A percentile compares a stretch with the other conserved stretches of the same genome.
Evolutionary conservation across 306 rosid species (phyloP).

Genomic region (Prunus mongolica): DNA sequence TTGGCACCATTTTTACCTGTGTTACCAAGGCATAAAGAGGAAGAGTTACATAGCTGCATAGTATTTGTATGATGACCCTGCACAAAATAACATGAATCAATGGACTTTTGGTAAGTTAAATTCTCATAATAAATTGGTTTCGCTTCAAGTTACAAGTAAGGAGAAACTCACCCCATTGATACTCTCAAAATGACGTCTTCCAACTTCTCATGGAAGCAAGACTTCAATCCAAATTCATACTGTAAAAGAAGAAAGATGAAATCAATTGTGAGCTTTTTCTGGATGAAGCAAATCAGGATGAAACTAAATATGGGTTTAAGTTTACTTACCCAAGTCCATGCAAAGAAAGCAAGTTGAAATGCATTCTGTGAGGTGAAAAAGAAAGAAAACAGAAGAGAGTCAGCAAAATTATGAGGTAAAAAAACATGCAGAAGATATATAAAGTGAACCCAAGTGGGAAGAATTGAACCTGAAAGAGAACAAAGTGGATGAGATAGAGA

Average conservation of each 20-base stretch:
- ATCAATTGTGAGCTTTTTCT: not conserved
- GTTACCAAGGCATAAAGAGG: slow-evolving; percentile 90
- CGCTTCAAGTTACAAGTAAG: not conserved
- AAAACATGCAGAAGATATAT: not conserved
- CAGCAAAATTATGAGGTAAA: not conserved
- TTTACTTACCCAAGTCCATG: slow-evolving; percentile 62
- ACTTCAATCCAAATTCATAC: slow-evolving; percentile 58
- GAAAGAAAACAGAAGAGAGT: not conserved
- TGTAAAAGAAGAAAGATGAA: slow-evolving; percentile 13
- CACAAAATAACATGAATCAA: not conserved
- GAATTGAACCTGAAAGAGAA: slow-evolving; percentile 29
- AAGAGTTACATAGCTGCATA: slow-evolving; percentile 84
- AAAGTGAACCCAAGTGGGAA: not conserved
- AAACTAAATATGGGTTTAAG: not conserved
- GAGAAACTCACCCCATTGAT: slow-evolving; percentile 60
- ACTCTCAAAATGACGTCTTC: slow-evolving; percentile 58
- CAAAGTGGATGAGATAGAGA: slow-evolving; percentile 26
- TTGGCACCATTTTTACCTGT: slow-evolving; percentile 43
- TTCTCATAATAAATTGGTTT: not conserved
- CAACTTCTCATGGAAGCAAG: slow-evolving; percentile 53
- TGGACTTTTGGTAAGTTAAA: not conserved
- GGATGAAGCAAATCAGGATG: not conserved
- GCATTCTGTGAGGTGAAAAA: slow-evolving; percentile 53
- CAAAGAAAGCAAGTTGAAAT: slow-evolving; percentile 75
- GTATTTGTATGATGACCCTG: slow-evolving; percentile 68